Percentiles rank a stretch among this genome's conserved stretches.
Evolutionary conservation across 805 yeast genomes (phyloP).

Genomic region (Ogataea corticis): DNA sequence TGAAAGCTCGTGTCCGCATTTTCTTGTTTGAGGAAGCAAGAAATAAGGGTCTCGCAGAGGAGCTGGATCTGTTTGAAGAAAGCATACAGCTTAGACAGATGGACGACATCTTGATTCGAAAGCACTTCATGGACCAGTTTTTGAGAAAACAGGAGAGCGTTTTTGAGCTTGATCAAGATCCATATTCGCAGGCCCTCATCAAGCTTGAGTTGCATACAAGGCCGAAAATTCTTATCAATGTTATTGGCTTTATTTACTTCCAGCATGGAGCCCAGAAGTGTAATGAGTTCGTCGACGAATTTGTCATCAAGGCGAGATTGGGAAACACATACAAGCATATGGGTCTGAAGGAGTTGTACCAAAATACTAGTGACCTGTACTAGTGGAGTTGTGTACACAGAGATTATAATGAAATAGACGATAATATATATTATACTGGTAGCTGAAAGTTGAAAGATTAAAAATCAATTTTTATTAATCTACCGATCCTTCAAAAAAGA

Average conservation of each 20-base stretch:
- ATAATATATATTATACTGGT: no score
- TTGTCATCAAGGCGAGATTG: slow-evolving; percentile 27
- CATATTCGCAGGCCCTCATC: slow-evolving; percentile 9
- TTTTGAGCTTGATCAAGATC: slow-evolving; percentile 10
- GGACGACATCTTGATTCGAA: slow-evolving; percentile 13
- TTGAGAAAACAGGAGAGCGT: slow-evolving; percentile 11
- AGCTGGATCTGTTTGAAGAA: slow-evolving; percentile 8
- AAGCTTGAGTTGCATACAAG: slow-evolving; percentile 22
- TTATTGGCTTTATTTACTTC: slow-evolving; percentile 30
- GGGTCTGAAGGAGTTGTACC: slow-evolving; percentile 28
- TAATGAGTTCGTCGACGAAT: slow-evolving; percentile 28
- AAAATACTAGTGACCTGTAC: slow-evolving; percentile 1
- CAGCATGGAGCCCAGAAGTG: slow-evolving; percentile 24
- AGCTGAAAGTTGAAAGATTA: no score
- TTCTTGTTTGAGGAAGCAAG: slow-evolving; percentile 8
- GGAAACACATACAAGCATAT: slow-evolving; percentile 23
- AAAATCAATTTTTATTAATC: no score
- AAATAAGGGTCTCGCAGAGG: neutral
- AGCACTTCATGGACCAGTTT: slow-evolving; percentile 26
- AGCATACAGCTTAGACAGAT: neutral
- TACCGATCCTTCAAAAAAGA: no score
- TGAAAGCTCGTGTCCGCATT: slow-evolving; percentile 8
- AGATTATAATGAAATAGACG: no score
- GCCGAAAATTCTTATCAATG: slow-evolving; percentile 22
- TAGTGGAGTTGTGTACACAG: neutral